Evolutionary conservation across 108 stramenopile species (phyloP).

Genomic region (Cyclotella atomus): DNA sequence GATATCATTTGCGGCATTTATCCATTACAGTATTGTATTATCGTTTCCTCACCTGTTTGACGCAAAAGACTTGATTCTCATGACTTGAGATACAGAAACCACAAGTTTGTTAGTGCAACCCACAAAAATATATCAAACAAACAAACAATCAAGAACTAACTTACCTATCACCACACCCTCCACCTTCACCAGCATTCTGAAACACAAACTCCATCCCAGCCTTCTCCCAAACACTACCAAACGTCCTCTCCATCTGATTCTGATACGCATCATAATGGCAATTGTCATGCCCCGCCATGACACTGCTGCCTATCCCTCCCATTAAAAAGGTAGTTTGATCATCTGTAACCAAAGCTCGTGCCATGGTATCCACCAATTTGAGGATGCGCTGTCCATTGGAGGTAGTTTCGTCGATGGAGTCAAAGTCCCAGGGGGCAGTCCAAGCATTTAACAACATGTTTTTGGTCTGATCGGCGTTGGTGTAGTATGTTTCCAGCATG

Average conservation of each 20-base stretch:
- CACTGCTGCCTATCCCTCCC: conserved; percentile 48
- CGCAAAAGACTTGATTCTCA: conserved; percentile 51
- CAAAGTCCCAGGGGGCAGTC: conserved; percentile 34
- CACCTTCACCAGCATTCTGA: conserved; percentile 58
- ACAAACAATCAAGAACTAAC: neutral
- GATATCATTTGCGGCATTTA: neutral
- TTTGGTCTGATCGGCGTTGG: conserved; percentile 14
- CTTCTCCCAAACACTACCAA: conserved; percentile 42
- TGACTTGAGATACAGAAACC: conserved; percentile 5
- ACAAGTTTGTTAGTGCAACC: neutral
- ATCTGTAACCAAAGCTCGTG: conserved; percentile 42
- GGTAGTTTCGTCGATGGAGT: neutral
- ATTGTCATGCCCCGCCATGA: conserved; percentile 58
- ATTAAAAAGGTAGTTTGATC: conserved; percentile 41
- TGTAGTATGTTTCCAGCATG: conserved; percentile 50
- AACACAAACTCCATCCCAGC: conserved; percentile 58
- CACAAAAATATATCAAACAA: neutral
- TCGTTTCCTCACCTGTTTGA: conserved; percentile 33
- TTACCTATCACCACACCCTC: conserved; percentile 44
- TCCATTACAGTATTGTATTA: neutral
- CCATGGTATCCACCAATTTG: conserved; percentile 42
- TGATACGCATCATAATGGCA: conserved; percentile 52
- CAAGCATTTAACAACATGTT: conserved; percentile 42
- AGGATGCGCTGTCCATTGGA: neutral
- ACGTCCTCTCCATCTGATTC: conserved; percentile 50